A percentile compares a stretch with the other conserved stretches of the same genome.
These are phyloP conservation scores for Fusarium sp. DNA, from an alignment of 2,329 filamentous ascomycete genomes.

Conservation along the genomic window DNA sequence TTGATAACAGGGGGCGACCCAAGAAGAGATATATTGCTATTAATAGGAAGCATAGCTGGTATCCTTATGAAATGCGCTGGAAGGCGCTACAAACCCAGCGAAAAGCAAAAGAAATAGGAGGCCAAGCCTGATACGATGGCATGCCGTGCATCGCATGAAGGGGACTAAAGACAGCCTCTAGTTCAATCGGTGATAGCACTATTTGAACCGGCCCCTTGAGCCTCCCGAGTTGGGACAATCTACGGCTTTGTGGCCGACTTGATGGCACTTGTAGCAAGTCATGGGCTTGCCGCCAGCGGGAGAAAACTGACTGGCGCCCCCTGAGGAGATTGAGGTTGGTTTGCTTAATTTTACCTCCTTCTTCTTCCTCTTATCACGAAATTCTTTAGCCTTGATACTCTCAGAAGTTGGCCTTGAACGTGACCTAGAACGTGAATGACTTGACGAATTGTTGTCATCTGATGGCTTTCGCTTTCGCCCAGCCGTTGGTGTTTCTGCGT, in stretches of 20 bases:
- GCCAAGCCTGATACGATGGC: conserved; percentile 1
- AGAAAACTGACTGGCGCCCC: conserved; percentile 41
- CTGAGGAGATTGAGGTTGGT: conserved; percentile 67
- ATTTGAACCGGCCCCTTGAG: conserved; percentile 24
- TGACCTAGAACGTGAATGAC: conserved; percentile 49
- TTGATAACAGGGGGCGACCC: neutral
- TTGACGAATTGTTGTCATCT: conserved; percentile 37
- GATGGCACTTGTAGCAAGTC: conserved; percentile 69
- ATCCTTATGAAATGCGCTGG: neutral
- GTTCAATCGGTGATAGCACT: conserved; percentile 4
- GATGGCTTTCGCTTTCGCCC: conserved; percentile 44
- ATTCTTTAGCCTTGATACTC: conserved; percentile 53
- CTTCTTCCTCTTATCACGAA: conserved; percentile 68
- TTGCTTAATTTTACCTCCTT: conserved; percentile 73
- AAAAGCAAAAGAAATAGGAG: neutral
- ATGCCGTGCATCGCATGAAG: neutral
- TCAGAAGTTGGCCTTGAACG: conserved; percentile 43
- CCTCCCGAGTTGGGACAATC: conserved; percentile 59
- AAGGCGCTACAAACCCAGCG: neutral
- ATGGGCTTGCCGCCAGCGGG: conserved; percentile 40
- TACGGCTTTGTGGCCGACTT: conserved; percentile 66
- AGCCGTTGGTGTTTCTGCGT: conserved; percentile 36
- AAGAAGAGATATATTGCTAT: neutral
- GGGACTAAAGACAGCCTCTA: neutral
- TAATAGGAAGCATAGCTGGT: neutral